Evolutionary conservation across 1,284 basidiomycete genomes (phyloP).

Genomic region (Pyrrhoderma lamaoense): DNA sequence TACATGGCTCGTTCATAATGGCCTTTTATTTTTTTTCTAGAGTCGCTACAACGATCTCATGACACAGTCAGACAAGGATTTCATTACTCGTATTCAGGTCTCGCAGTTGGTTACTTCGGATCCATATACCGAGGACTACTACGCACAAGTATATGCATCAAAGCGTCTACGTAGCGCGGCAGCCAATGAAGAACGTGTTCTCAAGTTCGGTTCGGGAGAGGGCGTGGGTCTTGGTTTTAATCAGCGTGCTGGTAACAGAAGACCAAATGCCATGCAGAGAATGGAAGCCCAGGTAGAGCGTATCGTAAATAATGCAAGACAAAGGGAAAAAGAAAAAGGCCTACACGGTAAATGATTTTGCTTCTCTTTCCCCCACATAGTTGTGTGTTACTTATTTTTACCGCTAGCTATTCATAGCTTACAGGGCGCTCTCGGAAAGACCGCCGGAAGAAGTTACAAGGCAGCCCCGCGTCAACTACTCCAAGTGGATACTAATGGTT

Average conservation of each 20-base stretch:
- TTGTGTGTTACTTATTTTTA: background rate
- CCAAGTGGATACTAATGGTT: slow-evolving; percentile 64
- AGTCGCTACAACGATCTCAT: slow-evolving; percentile 96
- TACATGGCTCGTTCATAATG: too few species aligned
- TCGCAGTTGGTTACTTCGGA: slow-evolving; percentile 95
- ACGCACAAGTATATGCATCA: slow-evolving; percentile 92
- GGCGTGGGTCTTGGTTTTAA: slow-evolving; percentile 76
- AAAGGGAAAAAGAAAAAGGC: slow-evolving; percentile 78
- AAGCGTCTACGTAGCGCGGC: slow-evolving; percentile 70
- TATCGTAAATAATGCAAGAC: slow-evolving; percentile 87
- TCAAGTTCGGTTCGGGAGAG: slow-evolving; percentile 75
- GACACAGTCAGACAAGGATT: slow-evolving; percentile 99
- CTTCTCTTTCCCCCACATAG: slow-evolving; percentile 9
- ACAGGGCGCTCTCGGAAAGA: slow-evolving; percentile 94
- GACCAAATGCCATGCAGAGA: slow-evolving; percentile 92
- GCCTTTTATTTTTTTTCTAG: slow-evolving; percentile 42
- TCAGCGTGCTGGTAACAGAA: slow-evolving; percentile 57
- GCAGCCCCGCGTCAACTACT: slow-evolving; percentile 94
- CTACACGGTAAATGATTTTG: slow-evolving; percentile 52
- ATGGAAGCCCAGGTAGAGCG: slow-evolving; percentile 98
- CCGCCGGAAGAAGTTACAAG: slow-evolving; percentile 86
- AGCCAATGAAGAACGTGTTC: slow-evolving; percentile 62
- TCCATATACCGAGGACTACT: slow-evolving; percentile 97
- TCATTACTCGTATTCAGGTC: slow-evolving; percentile 98
- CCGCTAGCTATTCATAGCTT: slow-evolving; percentile 63